Conservation (phyloP, 768 basidiomycete genomes). For the Russula compacta region DNA sequence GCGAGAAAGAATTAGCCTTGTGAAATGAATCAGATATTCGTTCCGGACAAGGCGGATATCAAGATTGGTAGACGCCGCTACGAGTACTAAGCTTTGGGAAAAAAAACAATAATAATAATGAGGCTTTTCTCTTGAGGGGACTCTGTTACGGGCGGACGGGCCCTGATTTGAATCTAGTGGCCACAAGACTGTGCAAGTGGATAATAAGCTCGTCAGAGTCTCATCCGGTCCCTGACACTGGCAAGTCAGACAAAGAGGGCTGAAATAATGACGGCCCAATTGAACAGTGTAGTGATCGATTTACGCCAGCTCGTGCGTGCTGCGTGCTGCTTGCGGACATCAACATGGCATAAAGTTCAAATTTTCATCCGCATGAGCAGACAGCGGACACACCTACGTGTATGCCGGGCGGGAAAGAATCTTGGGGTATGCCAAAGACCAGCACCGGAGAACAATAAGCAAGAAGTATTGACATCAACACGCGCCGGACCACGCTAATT, state of each 20-base stretch:
- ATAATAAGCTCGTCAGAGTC: background rate
- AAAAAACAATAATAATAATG: slow-evolving; percentile 14
- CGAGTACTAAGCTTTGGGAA: background rate
- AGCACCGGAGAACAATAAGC: slow-evolving; percentile 17
- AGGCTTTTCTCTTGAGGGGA: slow-evolving; percentile 2
- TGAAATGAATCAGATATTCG: slow-evolving; percentile 16
- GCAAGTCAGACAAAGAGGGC: background rate
- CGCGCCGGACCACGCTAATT: slow-evolving; percentile 11
- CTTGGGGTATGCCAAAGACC: background rate
- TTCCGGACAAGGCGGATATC: slow-evolving; percentile 14
- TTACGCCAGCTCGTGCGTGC: background rate
- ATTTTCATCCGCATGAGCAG: background rate
- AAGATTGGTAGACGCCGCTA: slow-evolving; percentile 11
- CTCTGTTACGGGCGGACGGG: background rate
- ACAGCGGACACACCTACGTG: background rate
- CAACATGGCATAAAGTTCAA: slow-evolving; percentile 1
- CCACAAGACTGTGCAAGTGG: background rate
- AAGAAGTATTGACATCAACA: slow-evolving; percentile 17
- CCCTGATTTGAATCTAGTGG: slow-evolving; percentile 4
- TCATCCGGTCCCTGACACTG: background rate
- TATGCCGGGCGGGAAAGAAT: background rate
- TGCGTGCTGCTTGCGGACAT: background rate
- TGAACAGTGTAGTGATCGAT: background rate
- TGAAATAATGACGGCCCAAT: background rate
- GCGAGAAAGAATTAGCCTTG: slow-evolving; percentile 8